Evolutionary conservation across 805 yeast genomes (phyloP), one percentile per base, ranked within the genome.

Genomic region (Gaillardinia entomophila): DNA sequence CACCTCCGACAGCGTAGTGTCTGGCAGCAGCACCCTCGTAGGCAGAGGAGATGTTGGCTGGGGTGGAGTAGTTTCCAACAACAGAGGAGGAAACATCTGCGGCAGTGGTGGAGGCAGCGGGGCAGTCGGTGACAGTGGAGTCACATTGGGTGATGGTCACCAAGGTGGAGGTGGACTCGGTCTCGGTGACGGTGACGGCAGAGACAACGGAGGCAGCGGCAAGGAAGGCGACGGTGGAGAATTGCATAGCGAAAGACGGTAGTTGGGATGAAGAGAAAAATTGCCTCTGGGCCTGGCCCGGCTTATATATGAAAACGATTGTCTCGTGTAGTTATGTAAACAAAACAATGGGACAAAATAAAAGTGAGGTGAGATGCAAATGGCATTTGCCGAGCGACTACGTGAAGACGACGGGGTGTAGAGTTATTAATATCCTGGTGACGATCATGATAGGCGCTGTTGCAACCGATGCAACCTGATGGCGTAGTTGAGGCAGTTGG

Each of bases 11-110:
- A 25, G 27, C 27, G 11, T 6, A 25, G 14, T 25, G 15, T 5
- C 46, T 48, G 40, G 48, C 50, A 35, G 47, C 50, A 29, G 48
- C 50, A 41, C 20, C 38, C 33, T 45, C 48, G 48, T 42, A 43
- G 48, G 37, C 37, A 13, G 27, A 13, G 16, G 16, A 10, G 12
- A 12, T 25, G 27, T 12, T 25, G 12, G 27, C 27, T 28, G 40
- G 46, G 34, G 36, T 46, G 38, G 40, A 44, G 29, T 28, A 30
- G 48, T 27, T 39, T 34, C 48, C 35, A 33, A 47, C 33, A 32
- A 40, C 43, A 43, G 34, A 35, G 30, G 38, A 34, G 15, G 33
- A 25, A n/a, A n/a, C n/a, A n/a, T n/a, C n/a, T n/a, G n/a, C n/a
- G 32, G 46, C 37, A 18, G 12, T 14, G 27, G 34, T 16, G 24